phyloP scores from a whole-genome alignment of 495 filamentous ascomycete species.

The Penicillium pulvis region DNA sequence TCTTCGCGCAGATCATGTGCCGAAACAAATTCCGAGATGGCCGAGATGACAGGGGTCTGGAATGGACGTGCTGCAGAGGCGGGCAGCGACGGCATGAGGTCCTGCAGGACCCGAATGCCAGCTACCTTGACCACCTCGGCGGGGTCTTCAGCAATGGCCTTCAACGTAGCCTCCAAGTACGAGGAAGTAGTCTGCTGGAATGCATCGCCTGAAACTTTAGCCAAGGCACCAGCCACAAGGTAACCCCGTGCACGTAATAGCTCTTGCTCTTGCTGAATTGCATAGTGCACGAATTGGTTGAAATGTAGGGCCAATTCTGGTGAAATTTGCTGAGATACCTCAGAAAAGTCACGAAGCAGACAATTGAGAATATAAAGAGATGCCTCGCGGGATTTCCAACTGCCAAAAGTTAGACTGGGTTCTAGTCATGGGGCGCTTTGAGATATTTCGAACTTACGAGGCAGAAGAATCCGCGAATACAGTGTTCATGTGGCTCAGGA shows the following conservation, averaged over 20 bases:
- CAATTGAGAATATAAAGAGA: conserved; percentile 80
- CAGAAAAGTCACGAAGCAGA: conserved; percentile 77
- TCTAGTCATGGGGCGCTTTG: not conserved
- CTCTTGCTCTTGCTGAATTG: conserved; percentile 65
- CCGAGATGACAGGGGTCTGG: conserved; percentile 72
- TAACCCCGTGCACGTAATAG: conserved; percentile 85
- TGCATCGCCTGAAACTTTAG: conserved; percentile 55
- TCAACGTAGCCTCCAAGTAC: conserved; percentile 75
- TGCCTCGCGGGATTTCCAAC: conserved; percentile 73
- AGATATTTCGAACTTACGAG: conserved; percentile 49
- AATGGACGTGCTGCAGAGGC: conserved; percentile 55
- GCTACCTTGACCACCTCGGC: conserved; percentile 90
- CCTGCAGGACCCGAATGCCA: conserved; percentile 85
- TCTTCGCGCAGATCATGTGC: conserved; percentile 78
- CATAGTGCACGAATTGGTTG: conserved; percentile 74
- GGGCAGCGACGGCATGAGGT: conserved; percentile 66
- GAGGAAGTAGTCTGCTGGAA: conserved; percentile 55
- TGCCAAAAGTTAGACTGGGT: conserved; percentile 26
- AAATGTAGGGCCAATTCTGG: conserved; percentile 68
- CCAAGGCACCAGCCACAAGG: conserved; percentile 75
- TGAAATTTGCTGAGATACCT: conserved; percentile 66
- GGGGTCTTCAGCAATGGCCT: conserved; percentile 70
- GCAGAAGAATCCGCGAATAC: conserved; percentile 58
- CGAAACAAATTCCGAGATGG: conserved; percentile 76
- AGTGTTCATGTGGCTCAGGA: conserved; percentile 70